A percentile compares a stretch with the other conserved stretches of the same genome.
Evolutionary conservation across 345 rosid genomes (phyloP).

Genomic region (Passiflora organensis): DNA sequence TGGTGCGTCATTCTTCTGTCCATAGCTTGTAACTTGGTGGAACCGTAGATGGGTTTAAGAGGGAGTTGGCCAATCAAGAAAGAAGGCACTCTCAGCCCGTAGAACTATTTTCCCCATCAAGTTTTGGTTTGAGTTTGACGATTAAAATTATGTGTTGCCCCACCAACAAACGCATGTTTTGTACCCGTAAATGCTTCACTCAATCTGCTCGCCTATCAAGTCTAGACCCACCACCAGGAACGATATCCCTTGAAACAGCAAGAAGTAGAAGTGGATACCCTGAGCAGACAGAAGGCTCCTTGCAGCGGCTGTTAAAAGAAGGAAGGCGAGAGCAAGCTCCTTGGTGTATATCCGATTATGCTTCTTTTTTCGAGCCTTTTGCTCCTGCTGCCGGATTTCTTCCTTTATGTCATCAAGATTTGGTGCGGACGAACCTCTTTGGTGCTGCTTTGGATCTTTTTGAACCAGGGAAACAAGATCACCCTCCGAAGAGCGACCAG

Average conservation of each 20-base stretch:
- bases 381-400: conserved; percentile 35
- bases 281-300: conserved; percentile 89
- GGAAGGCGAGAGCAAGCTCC: conserved; percentile 81
- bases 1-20: conserved; percentile 18
- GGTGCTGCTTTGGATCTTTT: conserved; percentile 53
- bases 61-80: conserved; percentile 17
- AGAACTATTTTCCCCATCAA: conserved; percentile 5
- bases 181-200: conserved; percentile 25
- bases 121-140: background rate
- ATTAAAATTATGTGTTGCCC: conserved; percentile 7
- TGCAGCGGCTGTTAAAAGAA: conserved; percentile 80
- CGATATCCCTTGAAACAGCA: conserved; percentile 90
- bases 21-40: conserved; percentile 10
- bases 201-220: conserved; percentile 90
- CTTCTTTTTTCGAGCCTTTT: conserved; percentile 50
- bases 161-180: conserved; percentile 2
- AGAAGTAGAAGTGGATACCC: conserved; percentile 96
- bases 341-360: conserved; percentile 81
- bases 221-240: conserved; percentile 93
- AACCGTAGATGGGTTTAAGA: background rate
- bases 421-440: conserved; percentile 51
- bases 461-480: conserved; percentile 60
- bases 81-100: conserved; percentile 14
- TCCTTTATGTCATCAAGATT: conserved; percentile 51
- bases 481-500: conserved; percentile 91